These are phyloP conservation scores for Hyphopichia pseudoburtonii DNA, from an alignment of 1,139 yeast species.

Conservation along the genomic window DNA sequence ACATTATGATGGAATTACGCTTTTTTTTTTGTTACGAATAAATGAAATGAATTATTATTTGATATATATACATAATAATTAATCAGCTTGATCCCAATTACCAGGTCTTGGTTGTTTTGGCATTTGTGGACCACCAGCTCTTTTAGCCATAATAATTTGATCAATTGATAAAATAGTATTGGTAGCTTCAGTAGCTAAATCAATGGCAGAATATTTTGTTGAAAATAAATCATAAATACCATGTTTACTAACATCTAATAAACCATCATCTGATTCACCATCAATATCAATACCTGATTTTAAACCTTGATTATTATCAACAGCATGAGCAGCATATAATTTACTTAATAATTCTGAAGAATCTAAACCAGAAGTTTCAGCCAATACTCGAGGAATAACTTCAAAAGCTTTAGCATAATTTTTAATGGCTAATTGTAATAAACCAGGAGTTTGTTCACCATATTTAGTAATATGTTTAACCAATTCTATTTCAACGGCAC, in stretches of 20 bases:
- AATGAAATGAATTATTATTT: too few species aligned
- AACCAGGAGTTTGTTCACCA: constrained; percentile 94
- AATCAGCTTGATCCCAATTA: constrained; percentile 97
- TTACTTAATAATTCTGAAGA: constrained; percentile 84
- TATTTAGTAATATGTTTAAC: constrained; percentile 75
- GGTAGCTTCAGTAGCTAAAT: constrained; percentile 95
- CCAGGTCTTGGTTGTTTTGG: constrained; percentile 89
- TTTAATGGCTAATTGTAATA: constrained; percentile 89
- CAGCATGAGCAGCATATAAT: constrained; percentile 81
- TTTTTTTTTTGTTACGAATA: too few species aligned
- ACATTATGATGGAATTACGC: too few species aligned
- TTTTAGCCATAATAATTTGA: constrained; percentile 90
- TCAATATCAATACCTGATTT: constrained; percentile 74
- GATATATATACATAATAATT: constrained; percentile 10
- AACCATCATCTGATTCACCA: constrained; percentile 61
- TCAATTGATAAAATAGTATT: constrained; percentile 86
- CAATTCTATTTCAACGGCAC: constrained; percentile 91
- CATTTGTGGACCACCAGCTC: constrained; percentile 96
- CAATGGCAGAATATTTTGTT: constrained; percentile 82
- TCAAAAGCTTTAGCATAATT: constrained; percentile 94
- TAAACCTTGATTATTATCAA: constrained; percentile 26
- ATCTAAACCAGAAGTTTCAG: constrained; percentile 94
- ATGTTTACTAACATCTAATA: constrained; percentile 65
- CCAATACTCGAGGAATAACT: constrained; percentile 86
- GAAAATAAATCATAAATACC: constrained; percentile 79